Evolutionary conservation across 495 filamentous ascomycete species (phyloP), one percentile per base, ranked within the genome.

Genomic region (Thermochaetoides thermophila): DNA sequence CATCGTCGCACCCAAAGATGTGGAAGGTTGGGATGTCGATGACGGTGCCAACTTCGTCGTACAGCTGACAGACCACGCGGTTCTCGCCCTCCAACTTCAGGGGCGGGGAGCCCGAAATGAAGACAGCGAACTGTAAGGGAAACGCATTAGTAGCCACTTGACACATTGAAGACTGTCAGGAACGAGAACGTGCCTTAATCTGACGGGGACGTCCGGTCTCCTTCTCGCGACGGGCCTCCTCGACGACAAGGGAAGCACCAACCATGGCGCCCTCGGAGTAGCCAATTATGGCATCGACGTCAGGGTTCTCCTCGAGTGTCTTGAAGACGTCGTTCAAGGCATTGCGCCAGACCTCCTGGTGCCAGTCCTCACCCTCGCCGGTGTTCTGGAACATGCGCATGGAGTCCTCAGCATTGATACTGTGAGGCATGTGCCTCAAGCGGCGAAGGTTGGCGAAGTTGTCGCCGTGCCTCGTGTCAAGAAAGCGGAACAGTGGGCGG

Each of bases 251-350:
- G 2, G 67, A 68, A 3, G 64, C 64, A 0, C 71, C 74, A 5
- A 76, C 58, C 0, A 61, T 64, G 7, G 70, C 73, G 13, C 74
- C 74, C 38, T 77, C 73, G 0, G 72, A 76, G 35, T 73, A 77
- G 0, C 71, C 71, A 31, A 76, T 66, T 27, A 76, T 63, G 29
- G 50, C 60, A 25, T 66, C 60, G 26, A 66, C 69, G 1, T 64
- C 63, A 0, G 64, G 64, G 7, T 65, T 53, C 35, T 68, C 58
- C 8, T 67, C 52, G 55, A 69, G 63, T 31, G 66, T 56, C 15
- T 61, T 52, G 21, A 61, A 33, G 9, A 68, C 46, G 24, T 54
- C 60, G 29, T 63, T 55, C 17, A 66, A 49, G 0, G 61, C 59
- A 19, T 57, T 48, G 32, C 55, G n/a, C n/a, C n/a, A n/a, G n/a